These are phyloP conservation scores for Dactylonectria macrodidyma DNA, from an alignment of 2,329 filamentous ascomycete genomes.

Conservation along the genomic window DNA sequence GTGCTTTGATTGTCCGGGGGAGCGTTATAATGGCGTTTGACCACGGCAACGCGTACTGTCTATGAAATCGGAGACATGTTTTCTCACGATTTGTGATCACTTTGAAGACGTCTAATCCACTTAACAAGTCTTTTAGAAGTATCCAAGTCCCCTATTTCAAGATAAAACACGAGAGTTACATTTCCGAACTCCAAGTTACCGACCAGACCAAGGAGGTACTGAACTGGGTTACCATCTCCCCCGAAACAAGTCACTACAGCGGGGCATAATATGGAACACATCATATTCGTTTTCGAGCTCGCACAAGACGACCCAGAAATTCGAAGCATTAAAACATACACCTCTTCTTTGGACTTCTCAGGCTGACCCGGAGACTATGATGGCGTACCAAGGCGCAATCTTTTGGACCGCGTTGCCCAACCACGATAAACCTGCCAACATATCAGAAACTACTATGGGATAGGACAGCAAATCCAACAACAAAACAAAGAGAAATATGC, in stretches of 20 bases:
- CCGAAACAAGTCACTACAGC: neutral
- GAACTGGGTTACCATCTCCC: neutral
- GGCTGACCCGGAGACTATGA: neutral
- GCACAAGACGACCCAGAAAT: neutral
- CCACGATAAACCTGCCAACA: no score
- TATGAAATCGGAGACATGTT: neutral
- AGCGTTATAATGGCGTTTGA: neutral
- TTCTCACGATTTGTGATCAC: neutral
- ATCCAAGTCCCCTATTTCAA: neutral
- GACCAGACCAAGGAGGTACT: neutral
- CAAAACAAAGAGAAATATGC: no score
- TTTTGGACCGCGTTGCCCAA: neutral
- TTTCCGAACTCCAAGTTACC: neutral
- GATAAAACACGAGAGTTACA: neutral
- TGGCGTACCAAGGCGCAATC: neutral
- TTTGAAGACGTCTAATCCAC: neutral
- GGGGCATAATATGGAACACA: neutral
- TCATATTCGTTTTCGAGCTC: neutral
- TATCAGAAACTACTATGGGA: no score
- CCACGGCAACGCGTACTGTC: neutral
- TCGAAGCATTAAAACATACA: neutral
- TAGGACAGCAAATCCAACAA: no score
- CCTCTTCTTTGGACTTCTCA: neutral
- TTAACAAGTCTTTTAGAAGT: neutral
- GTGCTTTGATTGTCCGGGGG: no score